Conservation (phyloP, 129 eudicot species). For the Lonicera japonica region DNA sequence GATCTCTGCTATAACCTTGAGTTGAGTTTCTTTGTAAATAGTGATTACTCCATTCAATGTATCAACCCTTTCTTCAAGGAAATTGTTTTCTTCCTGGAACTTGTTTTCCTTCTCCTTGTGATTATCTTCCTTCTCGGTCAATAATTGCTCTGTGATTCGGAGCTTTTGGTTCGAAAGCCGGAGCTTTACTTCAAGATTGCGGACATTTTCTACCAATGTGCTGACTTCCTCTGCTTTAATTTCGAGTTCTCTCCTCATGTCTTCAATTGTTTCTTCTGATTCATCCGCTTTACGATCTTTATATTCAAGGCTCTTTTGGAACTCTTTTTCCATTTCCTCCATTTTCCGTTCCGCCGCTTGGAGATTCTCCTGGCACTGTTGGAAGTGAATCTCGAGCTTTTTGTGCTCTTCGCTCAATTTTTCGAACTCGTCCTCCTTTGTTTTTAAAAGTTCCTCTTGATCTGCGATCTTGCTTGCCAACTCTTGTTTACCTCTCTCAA, state of each 20-base stretch:
- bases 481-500: slow-evolving; percentile 32
- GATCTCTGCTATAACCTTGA: slow-evolving; percentile 28
- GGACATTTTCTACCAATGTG: slow-evolving; percentile 58
- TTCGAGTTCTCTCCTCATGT: slow-evolving; percentile 68
- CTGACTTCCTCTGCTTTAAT: slow-evolving; percentile 62
- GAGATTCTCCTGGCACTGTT: slow-evolving; percentile 30
- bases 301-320: slow-evolving; percentile 19
- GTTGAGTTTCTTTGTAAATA: slow-evolving; percentile 47
- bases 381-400: slow-evolving; percentile 27
- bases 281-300: slow-evolving; percentile 37
- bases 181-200: slow-evolving; percentile 70
- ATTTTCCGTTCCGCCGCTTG: slow-evolving; percentile 40
- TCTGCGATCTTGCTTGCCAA: slow-evolving; percentile 23
- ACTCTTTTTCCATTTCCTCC: slow-evolving; percentile 44
- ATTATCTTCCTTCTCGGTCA: slow-evolving; percentile 58
- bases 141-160: slow-evolving; percentile 77
- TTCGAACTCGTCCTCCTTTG: slow-evolving; percentile 26
- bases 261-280: slow-evolving; percentile 67
- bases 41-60: slow-evolving; percentile 31
- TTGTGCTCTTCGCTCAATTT: slow-evolving; percentile 31
- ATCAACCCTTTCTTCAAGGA: slow-evolving; percentile 46
- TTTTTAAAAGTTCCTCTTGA: slow-evolving; percentile 27
- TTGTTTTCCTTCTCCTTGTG: slow-evolving; percentile 45
- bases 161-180: slow-evolving; percentile 84
- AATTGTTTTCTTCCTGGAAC: slow-evolving; percentile 53